Conservation (phyloP, 768 basidiomycete genomes). For the Termitomyces sp. region DNA sequence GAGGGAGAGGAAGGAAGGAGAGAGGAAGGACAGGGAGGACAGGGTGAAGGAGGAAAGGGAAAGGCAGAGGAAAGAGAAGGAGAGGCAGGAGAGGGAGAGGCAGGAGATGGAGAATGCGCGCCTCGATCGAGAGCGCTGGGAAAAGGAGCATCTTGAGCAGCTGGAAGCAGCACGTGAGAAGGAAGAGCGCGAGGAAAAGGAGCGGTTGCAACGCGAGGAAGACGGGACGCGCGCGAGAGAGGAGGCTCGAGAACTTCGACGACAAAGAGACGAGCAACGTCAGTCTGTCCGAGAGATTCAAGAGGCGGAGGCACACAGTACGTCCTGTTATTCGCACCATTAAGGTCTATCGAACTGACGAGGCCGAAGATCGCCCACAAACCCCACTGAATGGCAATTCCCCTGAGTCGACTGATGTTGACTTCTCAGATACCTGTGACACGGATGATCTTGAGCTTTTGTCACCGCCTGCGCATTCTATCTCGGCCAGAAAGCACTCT, state of each 20-base stretch:
- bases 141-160: neutral
- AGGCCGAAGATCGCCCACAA: neutral
- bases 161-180: neutral
- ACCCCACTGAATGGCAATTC: neutral
- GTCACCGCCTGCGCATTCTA: slow-evolving; percentile 13
- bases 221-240: neutral
- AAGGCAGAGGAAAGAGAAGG: neutral
- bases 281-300: neutral
- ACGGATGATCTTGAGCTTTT: slow-evolving; percentile 19
- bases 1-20: neutral
- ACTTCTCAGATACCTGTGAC: slow-evolving; percentile 2
- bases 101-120: slow-evolving; percentile 5
- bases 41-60: neutral
- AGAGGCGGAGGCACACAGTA: neutral
- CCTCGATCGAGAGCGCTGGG: neutral
- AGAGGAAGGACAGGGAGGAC: neutral
- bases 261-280: neutral
- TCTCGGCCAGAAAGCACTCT: slow-evolving; percentile 7
- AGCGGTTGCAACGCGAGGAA: neutral
- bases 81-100: neutral
- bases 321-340: neutral
- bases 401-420: slow-evolving; percentile 1
- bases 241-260: neutral
- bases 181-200: neutral
- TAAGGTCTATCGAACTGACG: neutral